A percentile compares a stretch with the other conserved stretches of the same genome.
Evolutionary conservation across 331 rosid genomes (phyloP).

Genomic region (Malus hybrid): DNA sequence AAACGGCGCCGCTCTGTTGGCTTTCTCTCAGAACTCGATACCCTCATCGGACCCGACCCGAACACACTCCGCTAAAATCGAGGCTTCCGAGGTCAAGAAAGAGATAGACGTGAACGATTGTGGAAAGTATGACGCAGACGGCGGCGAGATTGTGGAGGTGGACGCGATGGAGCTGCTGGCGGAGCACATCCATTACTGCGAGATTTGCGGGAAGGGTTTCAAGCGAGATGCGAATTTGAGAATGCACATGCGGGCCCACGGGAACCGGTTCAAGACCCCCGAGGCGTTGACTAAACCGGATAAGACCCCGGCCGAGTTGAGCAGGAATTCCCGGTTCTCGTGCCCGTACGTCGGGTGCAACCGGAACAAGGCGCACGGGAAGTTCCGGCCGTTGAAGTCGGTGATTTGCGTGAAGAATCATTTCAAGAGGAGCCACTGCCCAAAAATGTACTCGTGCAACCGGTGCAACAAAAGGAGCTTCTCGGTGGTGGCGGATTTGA

Average conservation of each 20-base stretch:
- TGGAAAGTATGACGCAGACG: slow-evolving; percentile 11
- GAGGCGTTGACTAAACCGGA: slow-evolving; percentile 58
- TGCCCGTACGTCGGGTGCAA: slow-evolving; percentile 60
- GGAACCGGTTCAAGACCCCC: slow-evolving; percentile 50
- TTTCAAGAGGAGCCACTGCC: slow-evolving; percentile 83
- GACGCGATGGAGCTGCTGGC: slow-evolving; percentile 57
- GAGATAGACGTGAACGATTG: not conserved
- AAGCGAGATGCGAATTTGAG: slow-evolving; percentile 69
- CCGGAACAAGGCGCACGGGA: slow-evolving; percentile 43
- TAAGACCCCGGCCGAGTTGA: not conserved
- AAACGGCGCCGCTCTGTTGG: slow-evolving; percentile 55
- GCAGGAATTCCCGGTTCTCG: slow-evolving; percentile 33
- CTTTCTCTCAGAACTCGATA: slow-evolving; percentile 7
- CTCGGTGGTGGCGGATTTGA: slow-evolving; percentile 3
- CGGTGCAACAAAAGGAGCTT: slow-evolving; percentile 61
- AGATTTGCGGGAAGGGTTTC: slow-evolving; percentile 76
- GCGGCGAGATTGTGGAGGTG: slow-evolving; percentile 58
- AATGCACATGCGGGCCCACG: slow-evolving; percentile 85
- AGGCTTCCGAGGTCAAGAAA: slow-evolving; percentile 10
- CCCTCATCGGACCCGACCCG: not conserved
- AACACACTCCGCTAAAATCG: slow-evolving; percentile 8
- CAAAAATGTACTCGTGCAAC: slow-evolving; percentile 54
- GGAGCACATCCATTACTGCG: slow-evolving; percentile 56
- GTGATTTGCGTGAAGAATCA: slow-evolving; percentile 59
- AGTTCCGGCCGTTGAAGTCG: slow-evolving; percentile 59